Evolutionary conservation across 176 grass and related monocot species (phyloP), one percentile per base, ranked within the genome.

Genomic region (Zea luxurians): DNA sequence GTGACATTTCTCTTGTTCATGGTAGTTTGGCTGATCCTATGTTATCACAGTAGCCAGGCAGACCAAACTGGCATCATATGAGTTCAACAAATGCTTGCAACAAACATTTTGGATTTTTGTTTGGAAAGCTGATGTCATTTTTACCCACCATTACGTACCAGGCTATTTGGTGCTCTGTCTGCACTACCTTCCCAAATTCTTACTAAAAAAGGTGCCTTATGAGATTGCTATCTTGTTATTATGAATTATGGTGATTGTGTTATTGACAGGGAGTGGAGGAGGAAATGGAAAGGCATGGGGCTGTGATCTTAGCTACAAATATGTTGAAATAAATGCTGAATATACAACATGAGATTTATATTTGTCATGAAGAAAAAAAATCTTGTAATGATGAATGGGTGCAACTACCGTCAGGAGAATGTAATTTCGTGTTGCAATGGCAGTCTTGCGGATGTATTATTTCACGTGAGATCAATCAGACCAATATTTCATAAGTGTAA

Each of bases 301-400:
- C 63, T 98, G 96, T 80, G 96, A 98, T 84, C 64, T 98, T 69
- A 94, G 96, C 78, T 94, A 98, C 65, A 93, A 94, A 46, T 98
- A 98, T 87, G 95, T 98, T 35, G 93, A 98, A 86, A 98, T 98
- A 86, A 98, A 98, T 84, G 95, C 95, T 2, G 95, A 98, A 68
- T 98, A 98, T 84, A 98, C 95, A 0, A 98, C 95, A 1, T 98
- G 77, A 94, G 45, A 43, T 13, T 18, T 27, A 7, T 45, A 37
- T 27, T 74, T n/a, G 34, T 7, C 48, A 13, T 48, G 65, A 68
- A 68, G n/a, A 0, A 21, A 54, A 43, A 55, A 20, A 59, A 76
- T 63, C 77, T 62, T 45, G 6, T 55, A 65, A 48, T 65, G 55
- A 78, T 75, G 8, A 50, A 13, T 57, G 37, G 5, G 64, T 64